phyloP scores from a whole-genome alignment of 2,329 filamentous ascomycete genomes.

The Stenocarpella maydis region DNA sequence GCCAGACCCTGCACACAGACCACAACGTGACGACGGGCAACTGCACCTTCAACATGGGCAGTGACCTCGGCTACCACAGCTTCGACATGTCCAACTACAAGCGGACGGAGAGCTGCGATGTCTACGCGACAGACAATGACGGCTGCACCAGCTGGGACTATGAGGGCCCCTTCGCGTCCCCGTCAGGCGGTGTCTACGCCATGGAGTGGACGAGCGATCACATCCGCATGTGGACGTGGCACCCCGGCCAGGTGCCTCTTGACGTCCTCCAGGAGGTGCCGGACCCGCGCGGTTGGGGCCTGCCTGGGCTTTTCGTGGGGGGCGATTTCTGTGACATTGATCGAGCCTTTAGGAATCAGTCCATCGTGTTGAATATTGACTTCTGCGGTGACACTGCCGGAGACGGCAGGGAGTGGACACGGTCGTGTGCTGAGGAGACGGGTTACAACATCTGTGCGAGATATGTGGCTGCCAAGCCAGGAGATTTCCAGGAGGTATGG shows the following conservation, averaged over 20 bases:
- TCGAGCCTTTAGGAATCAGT: constrained; percentile 69
- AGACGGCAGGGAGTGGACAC: constrained; percentile 40
- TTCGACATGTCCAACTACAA: constrained; percentile 25
- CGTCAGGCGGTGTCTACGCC: constrained; percentile 11
- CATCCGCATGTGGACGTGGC: constrained; percentile 29
- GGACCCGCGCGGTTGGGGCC: constrained; percentile 70
- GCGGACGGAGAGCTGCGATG: constrained; percentile 6
- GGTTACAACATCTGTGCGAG: constrained; percentile 19
- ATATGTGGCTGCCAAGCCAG: constrained; percentile 20
- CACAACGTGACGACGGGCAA: constrained; percentile 25
- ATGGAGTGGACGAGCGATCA: constrained; percentile 4
- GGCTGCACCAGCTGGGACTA: constrained; percentile 27
- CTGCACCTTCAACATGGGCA: constrained; percentile 17
- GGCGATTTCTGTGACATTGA: constrained; percentile 68
- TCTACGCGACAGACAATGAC: not conserved
- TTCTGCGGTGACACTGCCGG: constrained; percentile 80
- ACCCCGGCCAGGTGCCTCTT: not conserved
- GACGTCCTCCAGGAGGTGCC: constrained; percentile 52
- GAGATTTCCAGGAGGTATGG: constrained; percentile 4
- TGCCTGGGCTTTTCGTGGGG: constrained; percentile 69
- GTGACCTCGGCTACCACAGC: not conserved
- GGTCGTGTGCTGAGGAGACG: constrained; percentile 38
- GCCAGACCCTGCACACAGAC: constrained; percentile 23
- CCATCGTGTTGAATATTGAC: constrained; percentile 76
- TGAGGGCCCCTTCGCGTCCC: constrained; percentile 1